Conservation (phyloP, 2,329 filamentous ascomycete species). For the Chaetomiaceae sp. region DNA sequence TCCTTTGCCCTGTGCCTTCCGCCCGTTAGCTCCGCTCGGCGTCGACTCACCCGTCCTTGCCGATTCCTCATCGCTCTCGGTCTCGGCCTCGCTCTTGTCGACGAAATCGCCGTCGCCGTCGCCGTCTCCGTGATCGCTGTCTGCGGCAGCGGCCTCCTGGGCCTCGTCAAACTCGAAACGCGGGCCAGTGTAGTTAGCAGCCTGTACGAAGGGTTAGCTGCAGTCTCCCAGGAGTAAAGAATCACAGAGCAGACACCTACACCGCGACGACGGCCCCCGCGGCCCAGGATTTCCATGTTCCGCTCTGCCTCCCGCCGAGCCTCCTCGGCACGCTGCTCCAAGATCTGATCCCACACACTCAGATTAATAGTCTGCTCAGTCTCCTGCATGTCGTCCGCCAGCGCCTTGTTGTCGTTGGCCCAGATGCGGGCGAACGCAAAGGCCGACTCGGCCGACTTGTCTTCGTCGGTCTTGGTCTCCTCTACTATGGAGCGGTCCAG, state of each 20-base stretch:
- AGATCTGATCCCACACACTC: constrained; percentile 84
- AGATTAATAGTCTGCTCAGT: constrained; percentile 55
- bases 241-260: constrained; percentile 32
- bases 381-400: constrained; percentile 59
- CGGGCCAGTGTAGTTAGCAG: constrained; percentile 24
- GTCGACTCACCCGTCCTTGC: constrained; percentile 15
- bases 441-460: constrained; percentile 65
- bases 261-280: constrained; percentile 70
- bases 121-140: constrained; percentile 24
- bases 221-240: background rate
- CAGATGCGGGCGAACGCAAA: constrained; percentile 91
- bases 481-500: constrained; percentile 83
- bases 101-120: constrained; percentile 29
- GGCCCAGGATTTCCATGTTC: constrained; percentile 71
- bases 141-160: constrained; percentile 17
- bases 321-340: constrained; percentile 74
- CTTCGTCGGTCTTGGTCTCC: constrained; percentile 61
- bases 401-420: constrained; percentile 69
- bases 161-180: constrained; percentile 25
- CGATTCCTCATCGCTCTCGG: constrained; percentile 23
- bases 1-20: constrained; percentile 17
- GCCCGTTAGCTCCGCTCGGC: constrained; percentile 13
- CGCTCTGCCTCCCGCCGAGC: constrained; percentile 67
- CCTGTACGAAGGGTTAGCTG: constrained; percentile 21
- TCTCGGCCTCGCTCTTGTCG: constrained; percentile 25